Evolutionary conservation across 2,329 filamentous ascomycete genomes (phyloP).

Genomic region (Aspergillus flavus): DNA sequence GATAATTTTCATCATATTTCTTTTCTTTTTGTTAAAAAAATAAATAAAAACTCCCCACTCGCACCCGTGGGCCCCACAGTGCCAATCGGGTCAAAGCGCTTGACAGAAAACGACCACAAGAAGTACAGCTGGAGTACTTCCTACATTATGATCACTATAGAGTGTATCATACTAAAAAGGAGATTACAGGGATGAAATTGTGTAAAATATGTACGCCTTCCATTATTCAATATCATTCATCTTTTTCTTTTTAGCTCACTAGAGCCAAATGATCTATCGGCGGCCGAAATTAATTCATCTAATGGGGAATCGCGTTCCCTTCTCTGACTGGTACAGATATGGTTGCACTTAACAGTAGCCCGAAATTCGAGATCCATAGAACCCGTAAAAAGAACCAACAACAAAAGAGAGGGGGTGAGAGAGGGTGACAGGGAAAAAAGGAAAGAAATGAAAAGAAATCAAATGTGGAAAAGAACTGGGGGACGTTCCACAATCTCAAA

Average conservation of each 20-base stretch:
- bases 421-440: constrained; percentile 2
- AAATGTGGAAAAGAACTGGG: neutral
- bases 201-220: neutral
- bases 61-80: constrained; percentile 5
- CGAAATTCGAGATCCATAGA: constrained; percentile 7
- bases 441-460: neutral
- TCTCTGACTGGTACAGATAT: constrained; percentile 19
- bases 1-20: neutral
- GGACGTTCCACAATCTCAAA: neutral
- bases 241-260: neutral
- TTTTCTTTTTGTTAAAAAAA: too few relatives aligned
- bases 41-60: neutral
- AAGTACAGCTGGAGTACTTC: too few relatives aligned
- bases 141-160: too few relatives aligned
- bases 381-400: neutral
- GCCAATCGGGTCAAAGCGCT: neutral
- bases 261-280: constrained; percentile 7
- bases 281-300: neutral
- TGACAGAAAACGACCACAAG: neutral
- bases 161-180: neutral
- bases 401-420: constrained; percentile 1
- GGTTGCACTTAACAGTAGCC: neutral
- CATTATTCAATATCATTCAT: neutral
- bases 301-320: neutral
- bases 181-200: neutral